These are phyloP conservation scores for Collybia sp. DNA, from an alignment of 768 basidiomycete species.

Conservation along the genomic window DNA sequence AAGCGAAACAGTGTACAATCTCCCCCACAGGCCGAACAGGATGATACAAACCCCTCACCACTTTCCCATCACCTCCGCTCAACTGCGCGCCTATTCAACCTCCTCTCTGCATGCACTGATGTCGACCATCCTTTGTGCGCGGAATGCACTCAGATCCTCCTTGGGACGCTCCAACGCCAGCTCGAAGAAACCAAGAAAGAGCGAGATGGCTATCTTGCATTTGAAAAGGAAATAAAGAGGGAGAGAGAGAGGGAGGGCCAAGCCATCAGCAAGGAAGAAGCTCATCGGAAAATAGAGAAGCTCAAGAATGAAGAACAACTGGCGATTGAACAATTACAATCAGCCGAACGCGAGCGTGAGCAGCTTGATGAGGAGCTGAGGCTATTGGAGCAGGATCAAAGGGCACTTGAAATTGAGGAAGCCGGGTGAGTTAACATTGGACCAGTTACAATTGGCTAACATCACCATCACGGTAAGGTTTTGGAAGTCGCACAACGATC, in stretches of 20 bases:
- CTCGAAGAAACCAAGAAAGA: constrained; percentile 90
- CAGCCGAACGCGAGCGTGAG: constrained; percentile 71
- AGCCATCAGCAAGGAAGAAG: constrained; percentile 56
- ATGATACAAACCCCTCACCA: constrained; percentile 63
- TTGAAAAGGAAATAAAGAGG: constrained; percentile 82
- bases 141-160: constrained; percentile 85
- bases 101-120: constrained; percentile 71
- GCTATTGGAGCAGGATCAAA: constrained; percentile 73
- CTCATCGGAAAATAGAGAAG: constrained; percentile 68
- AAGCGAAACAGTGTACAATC: too few species aligned
- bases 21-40: constrained; percentile 25
- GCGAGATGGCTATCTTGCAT: constrained; percentile 89
- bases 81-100: constrained; percentile 67
- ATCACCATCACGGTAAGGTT: constrained; percentile 46
- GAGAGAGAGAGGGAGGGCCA: constrained; percentile 72
- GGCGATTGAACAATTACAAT: constrained; percentile 72
- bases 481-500: constrained; percentile 76
- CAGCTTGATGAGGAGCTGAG: constrained; percentile 72
- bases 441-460: background rate
- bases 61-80: constrained; percentile 76
- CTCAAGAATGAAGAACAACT: constrained; percentile 62
- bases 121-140: constrained; percentile 93
- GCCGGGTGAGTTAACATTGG: constrained; percentile 53
- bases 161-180: constrained; percentile 69
- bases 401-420: constrained; percentile 76